These are phyloP conservation scores for Fusarium citri DNA, from an alignment of 2,329 filamentous ascomycete genomes.

Conservation along the genomic window DNA sequence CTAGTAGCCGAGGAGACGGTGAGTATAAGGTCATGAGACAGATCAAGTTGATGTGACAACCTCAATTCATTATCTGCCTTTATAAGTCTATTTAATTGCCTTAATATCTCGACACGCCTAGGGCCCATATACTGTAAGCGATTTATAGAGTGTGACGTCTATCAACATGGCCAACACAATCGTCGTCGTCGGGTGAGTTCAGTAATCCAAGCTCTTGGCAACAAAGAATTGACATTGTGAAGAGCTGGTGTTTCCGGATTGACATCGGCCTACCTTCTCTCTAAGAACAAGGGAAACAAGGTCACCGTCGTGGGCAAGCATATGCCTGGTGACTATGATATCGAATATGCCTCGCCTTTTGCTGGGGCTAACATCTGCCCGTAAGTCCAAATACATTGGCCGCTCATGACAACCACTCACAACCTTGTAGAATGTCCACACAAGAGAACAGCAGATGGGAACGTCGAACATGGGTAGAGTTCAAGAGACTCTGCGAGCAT, in stretches of 20 bases:
- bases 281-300: conserved; percentile 56
- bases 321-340: conserved; percentile 93
- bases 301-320: conserved; percentile 85
- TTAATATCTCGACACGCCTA: not conserved
- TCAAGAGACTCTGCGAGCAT: conserved; percentile 69
- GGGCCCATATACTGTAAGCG: not conserved
- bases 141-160: not conserved
- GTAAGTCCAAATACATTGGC: conserved; percentile 58
- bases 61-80: conserved; percentile 5
- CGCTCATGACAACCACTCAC: conserved; percentile 3
- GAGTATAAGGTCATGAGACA: conserved; percentile 13
- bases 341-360: conserved; percentile 91
- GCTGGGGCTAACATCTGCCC: conserved; percentile 85
- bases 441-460: conserved; percentile 66
- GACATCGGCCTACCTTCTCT: conserved; percentile 62
- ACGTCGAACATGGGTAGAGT: conserved; percentile 71
- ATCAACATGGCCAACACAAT: conserved; percentile 48
- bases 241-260: conserved; percentile 65
- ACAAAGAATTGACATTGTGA: conserved; percentile 4
- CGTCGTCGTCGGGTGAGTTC: conserved; percentile 51
- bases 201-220: not conserved
- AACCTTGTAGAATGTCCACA: conserved; percentile 56
- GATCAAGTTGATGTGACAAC: conserved; percentile 10
- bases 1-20: conserved; percentile 14
- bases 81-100: not conserved